Evolutionary conservation across 192 early-diverging fungal species (phyloP).

Genomic region (Haplosporangium gracile): DNA sequence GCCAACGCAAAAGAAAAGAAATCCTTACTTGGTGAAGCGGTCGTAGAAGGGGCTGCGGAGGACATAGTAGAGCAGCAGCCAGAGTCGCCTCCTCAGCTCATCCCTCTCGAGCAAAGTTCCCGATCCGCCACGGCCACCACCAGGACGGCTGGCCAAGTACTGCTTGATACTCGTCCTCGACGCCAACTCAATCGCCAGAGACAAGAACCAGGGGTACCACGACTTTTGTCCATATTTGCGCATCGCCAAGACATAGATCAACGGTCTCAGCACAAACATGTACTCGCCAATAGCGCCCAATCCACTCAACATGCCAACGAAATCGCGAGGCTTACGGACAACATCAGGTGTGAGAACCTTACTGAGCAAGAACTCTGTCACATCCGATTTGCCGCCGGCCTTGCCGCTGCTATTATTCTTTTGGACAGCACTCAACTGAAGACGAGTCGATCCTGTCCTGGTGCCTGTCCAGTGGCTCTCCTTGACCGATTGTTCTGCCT

Average conservation of each 20-base stretch:
- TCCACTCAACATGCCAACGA: constrained; percentile 70
- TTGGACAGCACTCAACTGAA: constrained; percentile 53
- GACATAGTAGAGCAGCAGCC: constrained; percentile 84
- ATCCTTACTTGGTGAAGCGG: constrained; percentile 76
- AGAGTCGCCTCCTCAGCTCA: constrained; percentile 80
- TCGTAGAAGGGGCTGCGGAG: constrained; percentile 89
- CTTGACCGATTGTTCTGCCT: constrained; percentile 25
- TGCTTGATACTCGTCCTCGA: constrained; percentile 61
- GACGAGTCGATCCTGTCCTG: constrained; percentile 48
- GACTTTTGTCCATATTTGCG: constrained; percentile 77
- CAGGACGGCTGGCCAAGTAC: constrained; percentile 29
- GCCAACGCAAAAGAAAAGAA: background rate
- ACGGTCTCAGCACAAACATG: constrained; percentile 85
- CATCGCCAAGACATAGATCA: constrained; percentile 88
- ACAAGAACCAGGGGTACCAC: constrained; percentile 90
- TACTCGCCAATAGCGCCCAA: constrained; percentile 77
- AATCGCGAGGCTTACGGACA: constrained; percentile 74
- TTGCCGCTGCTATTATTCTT: constrained; percentile 22
- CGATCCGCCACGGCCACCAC: constrained; percentile 42
- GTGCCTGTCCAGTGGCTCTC: constrained; percentile 58
- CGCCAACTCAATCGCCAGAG: constrained; percentile 78
- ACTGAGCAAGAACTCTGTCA: constrained; percentile 66
- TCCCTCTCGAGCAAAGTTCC: constrained; percentile 81
- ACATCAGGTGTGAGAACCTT: constrained; percentile 73
- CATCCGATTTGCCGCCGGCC: constrained; percentile 49